Conservation (phyloP, 2,329 filamentous ascomycete genomes). For the Pezicula neosporulosa region DNA sequence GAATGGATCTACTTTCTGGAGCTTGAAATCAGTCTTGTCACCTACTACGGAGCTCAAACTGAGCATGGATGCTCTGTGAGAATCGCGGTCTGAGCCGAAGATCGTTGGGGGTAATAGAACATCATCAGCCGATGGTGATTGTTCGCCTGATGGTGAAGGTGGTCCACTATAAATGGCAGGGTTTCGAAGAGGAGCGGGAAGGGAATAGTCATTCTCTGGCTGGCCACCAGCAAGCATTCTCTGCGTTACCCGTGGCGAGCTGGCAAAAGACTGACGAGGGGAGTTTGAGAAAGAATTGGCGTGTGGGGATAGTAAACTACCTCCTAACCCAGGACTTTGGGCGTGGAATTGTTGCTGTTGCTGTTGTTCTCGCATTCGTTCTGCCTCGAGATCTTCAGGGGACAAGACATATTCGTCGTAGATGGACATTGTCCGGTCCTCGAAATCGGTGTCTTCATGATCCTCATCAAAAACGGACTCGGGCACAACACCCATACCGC, state of each 20-base stretch:
- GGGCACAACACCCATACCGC: background rate
- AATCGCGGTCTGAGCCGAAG: background rate
- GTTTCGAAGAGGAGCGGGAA: background rate
- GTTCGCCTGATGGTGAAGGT: background rate
- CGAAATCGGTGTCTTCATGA: constrained; percentile 1
- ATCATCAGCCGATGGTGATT: background rate
- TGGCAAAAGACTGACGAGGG: background rate
- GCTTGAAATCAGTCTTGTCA: constrained; percentile 56
- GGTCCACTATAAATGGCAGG: background rate
- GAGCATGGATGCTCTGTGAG: constrained; percentile 25
- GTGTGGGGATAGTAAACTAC: background rate
- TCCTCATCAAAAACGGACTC: background rate
- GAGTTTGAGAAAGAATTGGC: background rate
- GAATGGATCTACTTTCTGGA: constrained; percentile 64
- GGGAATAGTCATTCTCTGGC: background rate
- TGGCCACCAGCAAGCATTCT: background rate
- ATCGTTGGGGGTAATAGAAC: background rate
- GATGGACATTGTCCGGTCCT: background rate
- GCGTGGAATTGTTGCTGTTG: constrained; percentile 1
- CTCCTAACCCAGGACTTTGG: background rate
- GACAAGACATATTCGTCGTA: constrained; percentile 2
- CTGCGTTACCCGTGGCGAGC: background rate
- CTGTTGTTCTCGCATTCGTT: background rate
- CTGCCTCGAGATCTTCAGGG: background rate
- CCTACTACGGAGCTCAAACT: constrained; percentile 48